These are phyloP conservation scores for Penicillium desertorum DNA, from an alignment of 495 filamentous ascomycete species.

Conservation along the genomic window DNA sequence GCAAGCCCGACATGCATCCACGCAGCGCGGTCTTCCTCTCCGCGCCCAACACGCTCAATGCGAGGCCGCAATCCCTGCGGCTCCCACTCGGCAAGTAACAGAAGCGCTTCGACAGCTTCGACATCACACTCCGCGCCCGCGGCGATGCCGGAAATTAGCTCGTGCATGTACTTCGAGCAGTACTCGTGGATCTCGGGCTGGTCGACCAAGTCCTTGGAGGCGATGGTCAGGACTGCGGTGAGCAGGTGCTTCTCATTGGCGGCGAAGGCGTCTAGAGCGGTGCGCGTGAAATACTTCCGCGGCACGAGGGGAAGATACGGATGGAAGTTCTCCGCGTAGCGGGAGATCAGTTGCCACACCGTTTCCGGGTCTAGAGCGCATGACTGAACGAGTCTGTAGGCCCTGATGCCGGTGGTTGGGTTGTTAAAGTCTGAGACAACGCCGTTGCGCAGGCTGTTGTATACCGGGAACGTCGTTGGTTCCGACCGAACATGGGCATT, in stretches of 20 bases:
- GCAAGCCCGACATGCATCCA: conserved; percentile 71
- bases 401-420: conserved; percentile 37
- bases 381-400: conserved; percentile 53
- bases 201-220: conserved; percentile 59
- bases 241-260: conserved; percentile 58
- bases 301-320: conserved; percentile 63
- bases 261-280: conserved; percentile 49
- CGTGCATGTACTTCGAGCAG: conserved; percentile 64
- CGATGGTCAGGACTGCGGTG: conserved; percentile 61
- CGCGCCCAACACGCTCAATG: conserved; percentile 56
- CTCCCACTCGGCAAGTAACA: conserved; percentile 64
- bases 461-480: conserved; percentile 27
- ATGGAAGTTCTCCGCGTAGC: conserved; percentile 58
- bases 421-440: conserved; percentile 30
- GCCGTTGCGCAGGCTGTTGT: conserved; percentile 33
- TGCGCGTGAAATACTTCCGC: conserved; percentile 51
- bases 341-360: conserved; percentile 51
- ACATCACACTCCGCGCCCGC: conserved; percentile 60
- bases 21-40: conserved; percentile 64
- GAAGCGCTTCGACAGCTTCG: conserved; percentile 62
- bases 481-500: conserved; percentile 26
- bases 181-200: conserved; percentile 57
- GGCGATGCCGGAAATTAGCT: conserved; percentile 58
- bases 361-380: conserved; percentile 48
- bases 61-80: conserved; percentile 55